phyloP scores from a whole-genome alignment of 805 yeast species.

The Vanderwaltozyma tropicalis region DNA sequence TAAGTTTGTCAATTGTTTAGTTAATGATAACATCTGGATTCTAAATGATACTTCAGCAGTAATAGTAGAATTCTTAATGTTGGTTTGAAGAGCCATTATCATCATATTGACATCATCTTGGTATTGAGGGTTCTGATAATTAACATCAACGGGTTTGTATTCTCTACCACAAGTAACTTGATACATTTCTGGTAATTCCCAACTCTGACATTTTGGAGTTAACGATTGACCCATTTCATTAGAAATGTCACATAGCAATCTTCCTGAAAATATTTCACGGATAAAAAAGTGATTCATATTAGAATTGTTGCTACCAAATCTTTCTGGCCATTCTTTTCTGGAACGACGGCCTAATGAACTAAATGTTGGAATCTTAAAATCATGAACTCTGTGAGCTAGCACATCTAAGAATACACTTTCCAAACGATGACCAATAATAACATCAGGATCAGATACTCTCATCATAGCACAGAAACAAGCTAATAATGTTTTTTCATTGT shows the following conservation, averaged over 20 bases:
- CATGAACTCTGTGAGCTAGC: constrained; percentile 70
- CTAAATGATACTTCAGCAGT: constrained; percentile 72
- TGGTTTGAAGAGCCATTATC: constrained; percentile 61
- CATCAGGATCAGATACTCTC: constrained; percentile 81
- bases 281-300: constrained; percentile 46
- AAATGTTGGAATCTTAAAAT: constrained; percentile 64
- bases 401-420: constrained; percentile 74
- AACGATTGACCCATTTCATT: constrained; percentile 92
- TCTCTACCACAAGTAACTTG: constrained; percentile 61
- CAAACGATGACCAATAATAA: constrained; percentile 76
- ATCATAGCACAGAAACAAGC: constrained; percentile 64
- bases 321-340: constrained; percentile 68
- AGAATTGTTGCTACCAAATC: constrained; percentile 45
- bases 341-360: constrained; percentile 74
- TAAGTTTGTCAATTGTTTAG: constrained; percentile 81
- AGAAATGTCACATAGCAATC: constrained; percentile 84
- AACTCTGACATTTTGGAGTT: constrained; percentile 83
- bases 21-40: constrained; percentile 75
- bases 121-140: constrained; percentile 55
- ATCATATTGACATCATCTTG: constrained; percentile 58
- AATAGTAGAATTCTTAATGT: constrained; percentile 52
- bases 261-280: constrained; percentile 69
- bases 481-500: constrained; percentile 64
- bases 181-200: constrained; percentile 91
- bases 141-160: constrained; percentile 57